Conservation (phyloP, 164 flowering plant species). For the Vitis vinifera region DNA sequence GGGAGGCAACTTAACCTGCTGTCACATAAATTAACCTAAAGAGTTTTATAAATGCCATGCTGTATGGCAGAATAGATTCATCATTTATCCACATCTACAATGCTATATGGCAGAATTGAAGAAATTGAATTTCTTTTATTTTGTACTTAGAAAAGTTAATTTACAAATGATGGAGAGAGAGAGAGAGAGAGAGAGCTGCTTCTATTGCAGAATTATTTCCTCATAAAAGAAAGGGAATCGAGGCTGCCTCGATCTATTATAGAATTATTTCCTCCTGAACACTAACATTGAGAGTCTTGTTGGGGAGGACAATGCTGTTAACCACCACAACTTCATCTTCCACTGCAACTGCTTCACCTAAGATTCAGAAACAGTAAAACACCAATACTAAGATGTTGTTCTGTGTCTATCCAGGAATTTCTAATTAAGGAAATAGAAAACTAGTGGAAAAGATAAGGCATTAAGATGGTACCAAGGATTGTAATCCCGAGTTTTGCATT, state of each 20-base stretch:
- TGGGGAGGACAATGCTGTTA: constrained; percentile 91
- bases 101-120: no score
- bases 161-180: neutral
- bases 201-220: constrained; percentile 75
- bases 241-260: constrained; percentile 13
- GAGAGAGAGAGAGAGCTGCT: neutral
- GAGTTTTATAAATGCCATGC: no score
- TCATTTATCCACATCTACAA: no score
- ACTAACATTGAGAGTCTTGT: constrained; percentile 88
- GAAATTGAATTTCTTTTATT: no score
- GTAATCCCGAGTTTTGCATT: constrained; percentile 77
- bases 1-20: no score
- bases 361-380: constrained; percentile 7
- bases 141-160: neutral
- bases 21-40: no score
- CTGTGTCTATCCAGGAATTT: neutral
- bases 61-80: no score
- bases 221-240: constrained; percentile 43
- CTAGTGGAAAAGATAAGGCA: neutral
- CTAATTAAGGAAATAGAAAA: neutral
- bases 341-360: constrained; percentile 88
- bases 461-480: constrained; percentile 54
- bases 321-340: constrained; percentile 96
- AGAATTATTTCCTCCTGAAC: constrained; percentile 96
- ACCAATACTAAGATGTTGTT: neutral